phyloP scores from a whole-genome alignment of 2,329 filamentous ascomycete species.

The Lachnum nothofagi region DNA sequence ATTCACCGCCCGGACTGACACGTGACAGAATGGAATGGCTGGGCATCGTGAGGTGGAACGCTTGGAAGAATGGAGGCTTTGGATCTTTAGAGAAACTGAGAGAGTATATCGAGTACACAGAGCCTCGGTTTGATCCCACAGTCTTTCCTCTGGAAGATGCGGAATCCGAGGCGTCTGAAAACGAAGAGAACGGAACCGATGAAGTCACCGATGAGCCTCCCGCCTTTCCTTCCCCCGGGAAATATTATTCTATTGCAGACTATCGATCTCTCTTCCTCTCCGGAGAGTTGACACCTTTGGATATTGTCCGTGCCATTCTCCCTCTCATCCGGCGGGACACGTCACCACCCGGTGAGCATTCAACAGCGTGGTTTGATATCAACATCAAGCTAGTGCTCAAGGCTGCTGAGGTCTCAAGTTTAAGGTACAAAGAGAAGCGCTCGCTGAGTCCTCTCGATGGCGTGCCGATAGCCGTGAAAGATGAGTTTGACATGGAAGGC shows the following conservation, averaged over 20 bases:
- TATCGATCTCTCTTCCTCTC: conserved; percentile 70
- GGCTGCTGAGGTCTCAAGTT: conserved; percentile 67
- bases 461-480: conserved; percentile 76
- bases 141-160: conserved; percentile 12
- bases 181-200: background rate
- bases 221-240: background rate
- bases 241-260: conserved; percentile 61
- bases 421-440: conserved; percentile 62
- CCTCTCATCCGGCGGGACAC: conserved; percentile 61
- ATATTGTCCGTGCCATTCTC: conserved; percentile 65
- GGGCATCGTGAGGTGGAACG: conserved; percentile 6
- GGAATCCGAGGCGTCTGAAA: background rate
- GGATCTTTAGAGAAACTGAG: conserved; percentile 14
- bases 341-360: conserved; percentile 54
- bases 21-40: conserved; percentile 17
- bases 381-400: conserved; percentile 57
- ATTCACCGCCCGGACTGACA: too few relatives aligned
- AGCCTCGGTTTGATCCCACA: conserved; percentile 20
- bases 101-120: conserved; percentile 15
- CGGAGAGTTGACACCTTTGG: conserved; percentile 63
- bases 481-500: conserved; percentile 48
- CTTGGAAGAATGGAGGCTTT: conserved; percentile 23
- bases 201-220: conserved; percentile 1
- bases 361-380: conserved; percentile 64
- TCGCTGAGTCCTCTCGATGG: conserved; percentile 69